Base-by-base conservation (phyloP, 140 eudicot species). In the Erigeron philadelphicus region DNA sequence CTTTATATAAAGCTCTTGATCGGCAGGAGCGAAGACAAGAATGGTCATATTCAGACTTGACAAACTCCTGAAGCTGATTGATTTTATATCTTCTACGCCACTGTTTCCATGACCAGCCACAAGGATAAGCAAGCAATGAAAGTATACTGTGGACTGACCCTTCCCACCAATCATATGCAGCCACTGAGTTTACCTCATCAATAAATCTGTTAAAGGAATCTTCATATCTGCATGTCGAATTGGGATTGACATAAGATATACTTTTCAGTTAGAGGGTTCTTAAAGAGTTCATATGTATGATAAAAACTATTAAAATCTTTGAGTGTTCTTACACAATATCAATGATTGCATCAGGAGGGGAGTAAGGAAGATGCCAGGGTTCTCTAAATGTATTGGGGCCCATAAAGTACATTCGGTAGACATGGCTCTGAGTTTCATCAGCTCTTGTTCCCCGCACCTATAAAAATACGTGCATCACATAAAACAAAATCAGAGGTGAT, bases 151-250 rank as follows among this genome's bases (percentile, higher is more conserved):
- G 95, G 4, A 88, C 90, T 23, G 97, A 90, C 57, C 97, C 97
- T 86, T 90, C 97, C 97, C 97, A 90, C 97, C 97, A 90, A 74
- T 90, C 92, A 81, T 88, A 90, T 68, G 96, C 87, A 59, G 95
- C 96, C 62, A 90, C 93, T 10, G 96, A 90, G 69, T 90, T 90
- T 58, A 88, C 81, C 83, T 90, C 95, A 65, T 88, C 96, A 17
- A 90, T 90, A 78, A 90, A 90, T 80, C 96, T 83, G 71, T 90
- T 90, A 79, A 85, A 90, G 4, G 97, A 90, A 79, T 90, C 97
- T 84, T 90, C 97, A 79, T 90, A 90, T 78, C 97, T 90, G 84
- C 86, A 84, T 71, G 49, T 74, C 72, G 66, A 70, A 67, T 23
- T 0, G 8, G 11, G 23, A 35, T 59, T 63, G 64, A 76, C 35